A percentile compares a stretch with the other conserved stretches of the same genome.
Evolutionary conservation across 1,284 basidiomycete genomes (phyloP).

Genomic region (Sporisorium iseilematis-ciliati): DNA sequence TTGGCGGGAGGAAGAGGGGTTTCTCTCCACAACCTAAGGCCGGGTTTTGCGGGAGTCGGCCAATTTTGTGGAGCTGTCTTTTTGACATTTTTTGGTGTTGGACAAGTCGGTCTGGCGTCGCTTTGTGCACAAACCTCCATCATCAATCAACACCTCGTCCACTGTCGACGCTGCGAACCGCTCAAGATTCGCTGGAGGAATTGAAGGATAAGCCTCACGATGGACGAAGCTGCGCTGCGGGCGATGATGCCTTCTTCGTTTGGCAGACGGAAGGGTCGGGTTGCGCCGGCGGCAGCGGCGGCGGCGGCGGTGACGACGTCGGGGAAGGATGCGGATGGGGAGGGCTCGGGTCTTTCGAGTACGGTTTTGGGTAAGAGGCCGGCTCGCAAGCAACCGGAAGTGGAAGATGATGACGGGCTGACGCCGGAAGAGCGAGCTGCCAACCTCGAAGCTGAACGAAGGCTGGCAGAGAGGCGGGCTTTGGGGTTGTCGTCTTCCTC

Average conservation of each 20-base stretch:
- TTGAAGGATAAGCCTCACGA: slow-evolving; percentile 11
- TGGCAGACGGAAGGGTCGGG: slow-evolving; percentile 29
- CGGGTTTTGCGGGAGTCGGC: slow-evolving; percentile 12
- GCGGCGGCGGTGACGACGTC: too few relatives aligned
- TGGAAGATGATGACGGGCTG: slow-evolving; percentile 56
- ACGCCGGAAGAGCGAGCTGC: slow-evolving; percentile 56
- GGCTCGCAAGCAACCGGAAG: slow-evolving; percentile 3
- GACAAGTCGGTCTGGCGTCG: neutral
- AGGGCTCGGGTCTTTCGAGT: neutral
- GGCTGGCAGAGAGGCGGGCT: slow-evolving; percentile 22
- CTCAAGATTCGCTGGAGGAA: too few relatives aligned
- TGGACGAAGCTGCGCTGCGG: slow-evolving; percentile 66
- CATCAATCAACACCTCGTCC: neutral
- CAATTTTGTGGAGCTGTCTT: neutral
- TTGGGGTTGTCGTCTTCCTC: slow-evolving; percentile 12
- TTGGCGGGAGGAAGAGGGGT: neutral
- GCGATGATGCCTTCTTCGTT: slow-evolving; percentile 67
- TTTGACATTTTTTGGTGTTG: neutral
- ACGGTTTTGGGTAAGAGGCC: slow-evolving; percentile 25
- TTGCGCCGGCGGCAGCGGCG: neutral
- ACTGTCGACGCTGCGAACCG: too few relatives aligned
- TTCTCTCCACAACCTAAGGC: neutral
- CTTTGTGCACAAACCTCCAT: neutral
- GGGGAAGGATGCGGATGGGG: slow-evolving; percentile 27
- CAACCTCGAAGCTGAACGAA: slow-evolving; percentile 24